Evolutionary conservation across 2,329 filamentous ascomycete genomes (phyloP), one percentile per base, ranked within the genome.

Genomic region (Aspergillus viridinutans): DNA sequence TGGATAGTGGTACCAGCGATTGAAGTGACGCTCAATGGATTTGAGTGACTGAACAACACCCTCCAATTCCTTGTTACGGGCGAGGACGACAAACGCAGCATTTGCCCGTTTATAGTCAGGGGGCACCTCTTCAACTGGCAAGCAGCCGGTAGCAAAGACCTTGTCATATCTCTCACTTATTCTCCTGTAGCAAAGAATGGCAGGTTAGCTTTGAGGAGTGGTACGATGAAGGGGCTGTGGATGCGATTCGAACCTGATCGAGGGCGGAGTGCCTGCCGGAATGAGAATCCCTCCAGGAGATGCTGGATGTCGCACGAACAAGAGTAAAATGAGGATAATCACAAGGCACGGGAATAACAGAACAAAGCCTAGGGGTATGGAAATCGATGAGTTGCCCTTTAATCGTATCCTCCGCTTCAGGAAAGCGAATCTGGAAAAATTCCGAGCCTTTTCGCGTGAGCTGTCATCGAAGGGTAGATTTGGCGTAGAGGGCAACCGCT

Each of bases 161-260:
- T 96, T 96, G 78, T 99, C 94, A 76, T 97, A 86, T 69, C 95
- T 90, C 77, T 97, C 94, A 77, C 89, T 96, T 68, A 99, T 99
- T 85, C 92, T 93, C 66, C 92, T 96, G 70, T 68, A 53, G 40
- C 2, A 25, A 49, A 21, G 10, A 25, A 47, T 35, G 50, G 17
- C 23, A 42, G 47, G 59, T 67, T 63, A 69, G 66, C 23, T 49
- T 60, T 10, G 28, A n/a, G 8, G 38, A n/a, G 1, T 21, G 12
- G 17, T 7, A n/a, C 21, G 17, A 5, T 10, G 2, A 10, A 17
- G 21, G 12, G 47, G 28, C 38, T 14, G 23, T 23, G 29, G 35
- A n/a, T 48, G 57, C 12, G 50, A 20, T 54, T 56, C 85, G 58
- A 84, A 95, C 92, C 92, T 87, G 76, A 97, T 96, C 50, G 89